Evolutionary conservation across 2,329 filamentous ascomycete species (phyloP).

Genomic region (Cercospora sojina): DNA sequence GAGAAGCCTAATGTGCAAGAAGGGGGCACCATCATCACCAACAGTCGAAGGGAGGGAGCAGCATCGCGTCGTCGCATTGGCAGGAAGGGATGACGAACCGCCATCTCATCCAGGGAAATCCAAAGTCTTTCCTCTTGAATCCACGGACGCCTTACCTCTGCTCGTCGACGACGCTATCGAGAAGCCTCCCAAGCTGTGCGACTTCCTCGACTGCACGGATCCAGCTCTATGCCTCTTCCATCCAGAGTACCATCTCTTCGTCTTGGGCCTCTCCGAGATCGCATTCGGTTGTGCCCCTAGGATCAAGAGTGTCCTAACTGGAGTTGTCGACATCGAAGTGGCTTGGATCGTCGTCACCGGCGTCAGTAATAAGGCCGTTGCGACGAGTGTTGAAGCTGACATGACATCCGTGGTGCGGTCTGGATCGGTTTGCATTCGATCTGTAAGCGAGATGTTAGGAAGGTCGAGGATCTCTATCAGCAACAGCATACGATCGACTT

Average conservation of each 20-base stretch:
- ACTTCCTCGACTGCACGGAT: not conserved
- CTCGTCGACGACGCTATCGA: not conserved
- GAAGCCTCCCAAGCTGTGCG: not conserved
- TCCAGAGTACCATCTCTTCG: conserved; percentile 1
- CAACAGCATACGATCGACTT: not conserved
- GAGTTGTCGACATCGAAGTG: conserved; percentile 1
- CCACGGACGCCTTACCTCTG: not conserved
- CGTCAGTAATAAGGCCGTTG: not conserved
- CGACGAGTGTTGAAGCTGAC: conserved; percentile 4
- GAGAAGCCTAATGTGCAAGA: no score
- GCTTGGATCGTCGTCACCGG: conserved; percentile 4
- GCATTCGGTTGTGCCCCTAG: not conserved
- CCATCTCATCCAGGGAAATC: not conserved
- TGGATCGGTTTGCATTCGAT: not conserved
- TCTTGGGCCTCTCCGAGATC: not conserved
- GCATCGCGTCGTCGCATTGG: not conserved
- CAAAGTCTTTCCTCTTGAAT: not conserved
- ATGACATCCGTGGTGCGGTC: not conserved
- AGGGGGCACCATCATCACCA: not conserved
- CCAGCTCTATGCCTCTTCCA: not conserved
- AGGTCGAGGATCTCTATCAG: no score
- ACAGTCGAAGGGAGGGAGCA: not conserved
- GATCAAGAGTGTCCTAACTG: not conserved
- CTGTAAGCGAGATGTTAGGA: not conserved
- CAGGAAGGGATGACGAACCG: not conserved